phyloP scores from a whole-genome alignment of 441 rosid species.

The Daphne laureola region DNA sequence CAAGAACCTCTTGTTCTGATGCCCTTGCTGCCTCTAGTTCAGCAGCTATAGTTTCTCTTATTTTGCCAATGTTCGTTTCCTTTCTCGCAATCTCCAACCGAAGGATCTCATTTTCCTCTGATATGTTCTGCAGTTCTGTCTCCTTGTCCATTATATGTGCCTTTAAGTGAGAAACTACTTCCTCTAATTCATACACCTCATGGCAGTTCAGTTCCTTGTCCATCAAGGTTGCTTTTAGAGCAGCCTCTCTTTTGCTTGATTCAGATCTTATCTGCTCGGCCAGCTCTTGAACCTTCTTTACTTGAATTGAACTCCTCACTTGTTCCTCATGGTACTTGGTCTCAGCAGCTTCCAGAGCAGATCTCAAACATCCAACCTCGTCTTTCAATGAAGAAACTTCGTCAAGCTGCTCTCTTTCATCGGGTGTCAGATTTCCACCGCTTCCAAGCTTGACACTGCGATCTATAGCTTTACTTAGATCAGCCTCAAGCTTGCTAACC shows the following conservation, averaged over 20 bases:
- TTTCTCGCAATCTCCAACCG: conserved; percentile 31
- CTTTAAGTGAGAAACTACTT: conserved; percentile 28
- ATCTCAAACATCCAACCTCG: conserved; percentile 43
- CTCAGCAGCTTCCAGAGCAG: conserved; percentile 47
- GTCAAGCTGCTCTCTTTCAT: conserved; percentile 31
- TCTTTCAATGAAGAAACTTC: conserved; percentile 37
- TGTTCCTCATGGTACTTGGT: conserved; percentile 38
- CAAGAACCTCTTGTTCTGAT: conserved; percentile 43
- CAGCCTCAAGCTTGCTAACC: conserved; percentile 41
- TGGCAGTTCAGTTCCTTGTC: conserved; percentile 43
- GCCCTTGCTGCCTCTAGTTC: conserved; percentile 30
- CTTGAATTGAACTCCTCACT: conserved; percentile 22
- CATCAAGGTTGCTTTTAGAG: conserved; percentile 48
- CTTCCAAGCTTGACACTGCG: conserved; percentile 15
- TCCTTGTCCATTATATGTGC: conserved; percentile 53
- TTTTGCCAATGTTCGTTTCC: conserved; percentile 19
- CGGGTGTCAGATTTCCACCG: conserved; percentile 18
- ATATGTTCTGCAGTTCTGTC: conserved; percentile 43
- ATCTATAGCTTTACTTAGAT: conserved; percentile 15
- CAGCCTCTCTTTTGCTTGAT: conserved; percentile 43
- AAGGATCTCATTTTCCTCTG: conserved; percentile 41
- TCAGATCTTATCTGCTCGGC: conserved; percentile 34
- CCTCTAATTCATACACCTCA: conserved; percentile 33
- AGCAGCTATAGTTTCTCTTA: conserved; percentile 1
- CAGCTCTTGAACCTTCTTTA: conserved; percentile 29